Conservation (phyloP, 2,329 filamentous ascomycete genomes). For the Colletotrichum sojae region DNA sequence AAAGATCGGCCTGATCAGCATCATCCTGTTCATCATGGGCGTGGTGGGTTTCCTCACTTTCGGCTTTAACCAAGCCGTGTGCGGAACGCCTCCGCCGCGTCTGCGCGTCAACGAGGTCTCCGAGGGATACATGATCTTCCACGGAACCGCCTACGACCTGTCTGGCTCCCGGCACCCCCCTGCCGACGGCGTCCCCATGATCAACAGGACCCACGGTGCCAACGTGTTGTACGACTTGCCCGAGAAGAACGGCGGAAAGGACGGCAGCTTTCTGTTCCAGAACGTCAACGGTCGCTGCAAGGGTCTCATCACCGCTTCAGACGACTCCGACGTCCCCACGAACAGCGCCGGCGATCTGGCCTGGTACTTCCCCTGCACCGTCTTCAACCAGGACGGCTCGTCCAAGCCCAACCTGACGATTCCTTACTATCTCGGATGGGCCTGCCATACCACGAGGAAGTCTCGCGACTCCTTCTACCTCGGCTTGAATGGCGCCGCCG, state of each 20-base stretch:
- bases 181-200: constrained; percentile 80
- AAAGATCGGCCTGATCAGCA: constrained; percentile 96
- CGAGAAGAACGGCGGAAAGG: constrained; percentile 85
- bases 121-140: constrained; percentile 93
- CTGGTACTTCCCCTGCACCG: constrained; percentile 96
- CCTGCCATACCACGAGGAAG: constrained; percentile 83
- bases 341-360: constrained; percentile 81
- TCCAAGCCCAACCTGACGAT: constrained; percentile 80
- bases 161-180: constrained; percentile 82
- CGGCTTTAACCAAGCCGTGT: constrained; percentile 92
- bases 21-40: constrained; percentile 89
- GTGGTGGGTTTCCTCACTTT: constrained; percentile 97
- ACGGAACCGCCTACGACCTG: constrained; percentile 91
- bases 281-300: constrained; percentile 99
- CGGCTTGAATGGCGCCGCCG: constrained; percentile 76
- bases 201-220: constrained; percentile 63
- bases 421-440: constrained; percentile 86
- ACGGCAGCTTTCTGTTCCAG: constrained; percentile 97
- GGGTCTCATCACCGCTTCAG: constrained; percentile 81
- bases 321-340: constrained; percentile 83
- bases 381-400: constrained; percentile 95
- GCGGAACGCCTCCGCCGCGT: constrained; percentile 78
- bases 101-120: constrained; percentile 87
- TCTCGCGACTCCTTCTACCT: constrained; percentile 84
- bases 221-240: constrained; percentile 93